Base-by-base conservation (phyloP, 176 grass and related monocot genomes). In the Phragmites australis region DNA sequence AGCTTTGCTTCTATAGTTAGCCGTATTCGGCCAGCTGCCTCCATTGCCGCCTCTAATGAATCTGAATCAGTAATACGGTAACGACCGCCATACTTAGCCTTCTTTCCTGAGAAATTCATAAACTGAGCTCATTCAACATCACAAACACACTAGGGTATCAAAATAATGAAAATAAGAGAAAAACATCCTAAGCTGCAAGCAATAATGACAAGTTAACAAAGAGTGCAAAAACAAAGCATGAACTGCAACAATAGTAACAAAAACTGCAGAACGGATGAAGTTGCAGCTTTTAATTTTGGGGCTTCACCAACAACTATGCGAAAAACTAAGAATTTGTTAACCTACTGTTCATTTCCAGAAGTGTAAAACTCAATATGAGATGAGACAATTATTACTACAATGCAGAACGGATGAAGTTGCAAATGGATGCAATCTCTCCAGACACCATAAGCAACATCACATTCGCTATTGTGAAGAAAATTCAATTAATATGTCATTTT, bases 1-100 rank as follows among this genome's bases (percentile, higher is more conserved):
- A 97, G 81, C 49, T 97, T 97, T 31, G 94, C 92, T 87, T 97
- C 94, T 79, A 97, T 94, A 78, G 90, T 86, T 29, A 97, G 45
- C 37, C 87, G 89, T 85, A 84, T 90, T 74, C 94, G 86, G 31
- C 94, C 94, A 79, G 92, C 89, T 83, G 92, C 94, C 73, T 94
- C 89, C 90, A 94, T 90, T 31, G 94, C 91, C 37, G 89, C 94
- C 47, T 94, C 94, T 83, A 97, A 78, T 52, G 94, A 94, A 81
- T 90, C 85, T 68, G 82, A 86, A 87, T 97, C 94, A 25, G 92
- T 94, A 68, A 97, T 89, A 81, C 94, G 88, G 70, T 97, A 97
- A 34, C 82, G 91, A 61, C 94, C 94, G 53, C 81, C 85, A 79
- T 97, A 92, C 53, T 81, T 97, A 21, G 85, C 89, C 85, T 94